These are phyloP conservation scores for Talaromyces atroroseus DNA, from an alignment of 2,329 filamentous ascomycete genomes.

Conservation along the genomic window DNA sequence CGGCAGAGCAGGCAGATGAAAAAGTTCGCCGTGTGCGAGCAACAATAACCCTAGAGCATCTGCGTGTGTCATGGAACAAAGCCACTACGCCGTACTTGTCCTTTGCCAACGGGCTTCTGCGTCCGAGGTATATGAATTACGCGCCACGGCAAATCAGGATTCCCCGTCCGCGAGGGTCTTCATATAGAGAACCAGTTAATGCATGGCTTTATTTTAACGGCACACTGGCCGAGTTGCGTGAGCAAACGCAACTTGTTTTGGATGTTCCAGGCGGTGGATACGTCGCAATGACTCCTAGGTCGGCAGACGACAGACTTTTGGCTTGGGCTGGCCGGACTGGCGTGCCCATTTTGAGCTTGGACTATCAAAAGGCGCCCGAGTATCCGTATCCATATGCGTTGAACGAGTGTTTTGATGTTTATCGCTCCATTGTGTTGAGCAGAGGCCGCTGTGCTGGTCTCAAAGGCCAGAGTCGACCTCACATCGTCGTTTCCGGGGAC, in stretches of 20 bases:
- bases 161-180: slow-evolving; percentile 69
- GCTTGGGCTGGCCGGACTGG: slow-evolving; percentile 87
- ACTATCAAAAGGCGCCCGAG: slow-evolving; percentile 84
- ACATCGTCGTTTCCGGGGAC: slow-evolving; percentile 69
- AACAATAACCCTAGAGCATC: slow-evolving; percentile 80
- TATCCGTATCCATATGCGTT: slow-evolving; percentile 79
- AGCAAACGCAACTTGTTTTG: slow-evolving; percentile 71
- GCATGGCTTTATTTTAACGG: slow-evolving; percentile 96
- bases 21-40: slow-evolving; percentile 89
- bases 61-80: slow-evolving; percentile 94
- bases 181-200: slow-evolving; percentile 74
- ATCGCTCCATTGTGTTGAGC: slow-evolving; percentile 66
- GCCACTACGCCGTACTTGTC: slow-evolving; percentile 78
- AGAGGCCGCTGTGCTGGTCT: slow-evolving; percentile 71
- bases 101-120: slow-evolving; percentile 64
- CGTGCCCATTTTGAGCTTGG: slow-evolving; percentile 81
- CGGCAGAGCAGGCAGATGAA: slow-evolving; percentile 90
- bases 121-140: slow-evolving; percentile 75
- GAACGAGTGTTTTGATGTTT: slow-evolving; percentile 84
- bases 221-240: slow-evolving; percentile 67
- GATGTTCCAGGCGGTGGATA: slow-evolving; percentile 94
- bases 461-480: slow-evolving; percentile 59
- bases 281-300: slow-evolving; percentile 92
- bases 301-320: slow-evolving; percentile 88
- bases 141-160: slow-evolving; percentile 79